Evolutionary conservation across 345 rosid species (phyloP).

Genomic region (Capsella bursapastoris): DNA sequence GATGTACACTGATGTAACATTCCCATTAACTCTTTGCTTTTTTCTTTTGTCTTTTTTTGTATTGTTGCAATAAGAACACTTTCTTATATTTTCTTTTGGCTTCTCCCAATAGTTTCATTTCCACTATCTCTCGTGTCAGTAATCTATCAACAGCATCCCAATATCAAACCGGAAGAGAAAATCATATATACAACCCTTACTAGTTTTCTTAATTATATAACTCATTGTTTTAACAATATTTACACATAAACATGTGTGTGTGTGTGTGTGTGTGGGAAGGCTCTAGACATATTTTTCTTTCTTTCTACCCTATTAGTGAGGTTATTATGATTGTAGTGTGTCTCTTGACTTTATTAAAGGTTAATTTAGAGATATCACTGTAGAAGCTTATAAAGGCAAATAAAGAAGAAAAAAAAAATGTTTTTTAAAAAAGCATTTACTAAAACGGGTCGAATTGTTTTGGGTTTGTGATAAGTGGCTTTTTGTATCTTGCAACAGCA

Average conservation of each 20-base stretch:
- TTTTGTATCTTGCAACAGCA: conserved; percentile 35
- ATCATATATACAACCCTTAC: background rate
- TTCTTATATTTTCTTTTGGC: conserved; percentile 41
- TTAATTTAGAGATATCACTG: conserved; percentile 38
- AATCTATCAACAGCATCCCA: conserved; percentile 20
- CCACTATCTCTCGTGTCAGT: conserved; percentile 27
- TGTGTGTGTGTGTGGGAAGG: conserved; percentile 10
- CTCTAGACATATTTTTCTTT: conserved; percentile 33
- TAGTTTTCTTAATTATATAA: background rate
- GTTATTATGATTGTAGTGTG: conserved; percentile 49
- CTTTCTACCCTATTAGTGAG: conserved; percentile 42
- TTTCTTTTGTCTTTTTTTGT: conserved; percentile 26
- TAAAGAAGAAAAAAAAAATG: conserved; percentile 25
- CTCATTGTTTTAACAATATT: conserved; percentile 33
- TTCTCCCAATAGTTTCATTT: conserved; percentile 14
- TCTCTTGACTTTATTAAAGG: conserved; percentile 57
- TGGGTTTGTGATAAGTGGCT: conserved; percentile 46
- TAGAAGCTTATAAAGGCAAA: conserved; percentile 34
- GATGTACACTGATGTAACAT: conserved; percentile 42
- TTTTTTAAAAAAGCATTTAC: conserved; percentile 48
- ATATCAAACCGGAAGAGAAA: conserved; percentile 17
- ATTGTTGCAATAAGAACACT: conserved; percentile 34
- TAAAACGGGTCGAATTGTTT: conserved; percentile 49
- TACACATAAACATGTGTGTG: conserved; percentile 29
- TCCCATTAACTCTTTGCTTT: conserved; percentile 42